phyloP scores from a whole-genome alignment of 768 basidiomycete genomes.

The Candolleomyces eurysporus region DNA sequence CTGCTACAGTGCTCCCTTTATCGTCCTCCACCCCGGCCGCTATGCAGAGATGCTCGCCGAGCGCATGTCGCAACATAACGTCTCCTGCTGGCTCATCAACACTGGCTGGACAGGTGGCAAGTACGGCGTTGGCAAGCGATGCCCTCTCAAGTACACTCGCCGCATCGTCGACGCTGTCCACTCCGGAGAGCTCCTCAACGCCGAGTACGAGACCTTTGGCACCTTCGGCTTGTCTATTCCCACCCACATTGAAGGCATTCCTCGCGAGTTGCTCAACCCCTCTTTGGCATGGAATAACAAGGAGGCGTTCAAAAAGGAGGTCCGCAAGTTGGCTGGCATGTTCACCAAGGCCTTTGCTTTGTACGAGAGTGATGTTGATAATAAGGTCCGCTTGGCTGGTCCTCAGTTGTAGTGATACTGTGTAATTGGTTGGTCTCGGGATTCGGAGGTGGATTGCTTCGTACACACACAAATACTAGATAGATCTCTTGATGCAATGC shows the following conservation, averaged over 20 bases:
- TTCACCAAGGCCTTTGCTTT: constrained; percentile 91
- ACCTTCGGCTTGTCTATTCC: constrained; percentile 87
- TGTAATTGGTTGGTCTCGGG: neutral
- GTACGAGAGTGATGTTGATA: constrained; percentile 84
- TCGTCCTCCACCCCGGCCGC: constrained; percentile 92
- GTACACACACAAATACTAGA: neutral
- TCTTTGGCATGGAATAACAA: constrained; percentile 83
- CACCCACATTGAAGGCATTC: constrained; percentile 79
- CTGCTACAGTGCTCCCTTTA: constrained; percentile 99
- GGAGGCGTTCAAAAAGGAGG: constrained; percentile 86
- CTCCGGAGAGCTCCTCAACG: constrained; percentile 84
- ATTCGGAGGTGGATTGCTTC: neutral
- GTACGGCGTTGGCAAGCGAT: constrained; percentile 89
- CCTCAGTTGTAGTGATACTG: constrained; percentile 37
- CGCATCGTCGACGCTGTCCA: constrained; percentile 97
- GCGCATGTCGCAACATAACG: constrained; percentile 85
- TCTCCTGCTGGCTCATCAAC: constrained; percentile 98
- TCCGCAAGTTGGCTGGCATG: constrained; percentile 88
- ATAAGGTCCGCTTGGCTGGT: constrained; percentile 80
- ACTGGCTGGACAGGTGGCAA: constrained; percentile 96
- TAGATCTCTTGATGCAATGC: neutral
- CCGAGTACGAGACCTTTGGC: constrained; percentile 82
- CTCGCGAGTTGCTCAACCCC: constrained; percentile 89
- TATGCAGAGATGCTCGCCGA: constrained; percentile 98
- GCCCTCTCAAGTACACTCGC: constrained; percentile 94